These are phyloP conservation scores for Aplosporella prunicola DNA, from an alignment of 2,329 filamentous ascomycete species.

Conservation along the genomic window DNA sequence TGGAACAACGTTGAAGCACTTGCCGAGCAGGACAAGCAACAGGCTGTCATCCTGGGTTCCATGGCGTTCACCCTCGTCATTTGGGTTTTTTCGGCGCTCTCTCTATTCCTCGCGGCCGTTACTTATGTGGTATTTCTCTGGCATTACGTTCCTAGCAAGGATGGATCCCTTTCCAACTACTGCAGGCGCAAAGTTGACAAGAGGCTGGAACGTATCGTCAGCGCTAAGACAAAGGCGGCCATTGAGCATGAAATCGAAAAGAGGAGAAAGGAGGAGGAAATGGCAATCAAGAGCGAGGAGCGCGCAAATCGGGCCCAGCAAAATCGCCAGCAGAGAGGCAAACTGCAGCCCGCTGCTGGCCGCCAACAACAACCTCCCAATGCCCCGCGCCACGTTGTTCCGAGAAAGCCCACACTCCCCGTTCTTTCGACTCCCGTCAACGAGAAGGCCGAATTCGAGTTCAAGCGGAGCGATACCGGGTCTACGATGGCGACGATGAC, in stretches of 20 bases:
- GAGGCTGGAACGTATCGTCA: constrained; percentile 74
- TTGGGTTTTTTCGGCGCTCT: constrained; percentile 73
- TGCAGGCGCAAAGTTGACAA: constrained; percentile 88
- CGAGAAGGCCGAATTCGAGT: constrained; percentile 29
- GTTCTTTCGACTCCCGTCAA: constrained; percentile 31
- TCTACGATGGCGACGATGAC: constrained; percentile 25
- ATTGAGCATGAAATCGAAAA: constrained; percentile 62
- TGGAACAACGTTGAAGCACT: constrained; percentile 72
- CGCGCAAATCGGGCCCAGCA: too few relatives aligned
- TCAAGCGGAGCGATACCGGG: constrained; percentile 25
- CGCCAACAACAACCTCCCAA: too few relatives aligned
- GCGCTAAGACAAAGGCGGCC: constrained; percentile 78
- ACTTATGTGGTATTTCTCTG: constrained; percentile 86
- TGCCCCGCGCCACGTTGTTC: constrained; percentile 29
- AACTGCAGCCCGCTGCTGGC: too few relatives aligned
- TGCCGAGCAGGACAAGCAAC: constrained; percentile 62
- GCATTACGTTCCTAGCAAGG: constrained; percentile 76
- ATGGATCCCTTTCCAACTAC: constrained; percentile 74
- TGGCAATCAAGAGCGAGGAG: constrained; percentile 45
- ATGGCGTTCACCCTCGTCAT: constrained; percentile 90
- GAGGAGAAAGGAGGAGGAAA: constrained; percentile 44
- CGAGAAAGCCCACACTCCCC: constrained; percentile 32
- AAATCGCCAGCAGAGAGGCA: too few relatives aligned
- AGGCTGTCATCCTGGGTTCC: constrained; percentile 73
- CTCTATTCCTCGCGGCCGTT: constrained; percentile 61